Base-by-base conservation (phyloP, 2,329 filamentous ascomycete genomes). In the Graphilbum ipis-grandicollis region DNA sequence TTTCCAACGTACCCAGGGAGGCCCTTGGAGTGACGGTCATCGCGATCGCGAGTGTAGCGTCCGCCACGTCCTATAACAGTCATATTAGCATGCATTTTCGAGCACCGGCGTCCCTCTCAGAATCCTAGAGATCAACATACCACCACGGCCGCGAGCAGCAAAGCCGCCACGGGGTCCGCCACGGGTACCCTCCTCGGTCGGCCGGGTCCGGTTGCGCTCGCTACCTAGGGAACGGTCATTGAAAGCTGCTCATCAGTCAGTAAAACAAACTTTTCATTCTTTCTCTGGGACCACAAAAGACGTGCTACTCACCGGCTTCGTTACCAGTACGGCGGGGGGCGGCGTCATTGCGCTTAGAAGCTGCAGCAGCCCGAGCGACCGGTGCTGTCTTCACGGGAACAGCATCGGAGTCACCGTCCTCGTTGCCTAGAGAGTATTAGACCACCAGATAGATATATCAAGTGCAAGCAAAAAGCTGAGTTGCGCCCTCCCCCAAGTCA, bases 381-480 rank as follows among this genome's bases (percentile, higher is more conserved):
- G 75, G 72, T 75, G 90, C 93, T 60, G 93, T 84, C 56, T 90
- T 72, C 52, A 82, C 76, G 52, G 85, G 86, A 57, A 79, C 78
- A 63, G 76, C 75, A 63, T 88, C 83, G 57, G 62, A 62, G 56
- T 72, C 71, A 54, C 66, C 68, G 54, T 66, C 65, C 58, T 72
- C 69, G 58, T 71, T 71, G 58, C 73, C 73, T 72, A 52, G 47
- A 52, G 3, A 26, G 17, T n/a, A 12, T 14, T 10, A 17, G 23
- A 37, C 35, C 32, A 30, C 18, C 5, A 6, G 21, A n/a, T n/a
- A n/a, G n/a, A n/a, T n/a, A n/a, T n/a, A n/a, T n/a, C n/a, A n/a
- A n/a, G n/a, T n/a, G n/a, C n/a, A n/a, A n/a, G n/a, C n/a, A n/a
- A n/a, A n/a, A n/a, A n/a, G n/a, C n/a, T n/a, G n/a, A n/a, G n/a